A percentile compares a stretch with the other conserved stretches of the same genome.
phyloP scores from a whole-genome alignment of 2,329 filamentous ascomycete species.

The Talaromyces sp. region DNA sequence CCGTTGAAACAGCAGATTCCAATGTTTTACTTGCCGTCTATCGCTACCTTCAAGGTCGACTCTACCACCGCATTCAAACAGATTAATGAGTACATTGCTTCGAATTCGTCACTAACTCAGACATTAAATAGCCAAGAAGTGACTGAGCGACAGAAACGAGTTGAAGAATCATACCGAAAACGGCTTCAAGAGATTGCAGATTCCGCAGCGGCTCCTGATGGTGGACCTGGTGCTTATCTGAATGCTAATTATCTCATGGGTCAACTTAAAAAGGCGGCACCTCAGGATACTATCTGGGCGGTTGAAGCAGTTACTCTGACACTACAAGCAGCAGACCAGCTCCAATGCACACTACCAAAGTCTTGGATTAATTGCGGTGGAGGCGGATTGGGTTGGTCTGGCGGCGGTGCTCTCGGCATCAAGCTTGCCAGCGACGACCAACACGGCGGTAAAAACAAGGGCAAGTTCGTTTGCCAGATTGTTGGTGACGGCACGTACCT shows the following conservation, averaged over 20 bases:
- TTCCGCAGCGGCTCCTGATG: constrained; percentile 51
- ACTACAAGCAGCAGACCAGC: constrained; percentile 64
- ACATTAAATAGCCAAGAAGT: constrained; percentile 44
- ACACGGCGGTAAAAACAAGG: constrained; percentile 49
- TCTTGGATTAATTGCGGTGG: constrained; percentile 80
- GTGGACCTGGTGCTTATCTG: constrained; percentile 59
- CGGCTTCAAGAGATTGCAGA: constrained; percentile 59
- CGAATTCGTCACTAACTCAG: constrained; percentile 43
- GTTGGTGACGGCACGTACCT: constrained; percentile 67
- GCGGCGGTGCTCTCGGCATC: constrained; percentile 70
- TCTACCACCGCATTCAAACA: constrained; percentile 64
- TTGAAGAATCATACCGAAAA: constrained; percentile 58
- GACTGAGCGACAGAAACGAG: constrained; percentile 49
- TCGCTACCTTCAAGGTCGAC: constrained; percentile 65
- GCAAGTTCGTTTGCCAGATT: constrained; percentile 61
- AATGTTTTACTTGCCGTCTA: constrained; percentile 66
- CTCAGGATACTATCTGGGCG: constrained; percentile 67
- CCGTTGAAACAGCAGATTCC: constrained; percentile 71
- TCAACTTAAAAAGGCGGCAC: constrained; percentile 56
- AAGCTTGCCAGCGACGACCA: constrained; percentile 64
- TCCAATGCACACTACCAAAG: constrained; percentile 65
- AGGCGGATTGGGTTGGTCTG: constrained; percentile 76
- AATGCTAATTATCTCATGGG: constrained; percentile 58
- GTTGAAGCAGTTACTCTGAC: constrained; percentile 77
- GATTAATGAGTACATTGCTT: constrained; percentile 59